Evolutionary conservation across 495 filamentous ascomycete species (phyloP), one percentile per base, ranked within the genome.

Genomic region (Penicillium nucicola): DNA sequence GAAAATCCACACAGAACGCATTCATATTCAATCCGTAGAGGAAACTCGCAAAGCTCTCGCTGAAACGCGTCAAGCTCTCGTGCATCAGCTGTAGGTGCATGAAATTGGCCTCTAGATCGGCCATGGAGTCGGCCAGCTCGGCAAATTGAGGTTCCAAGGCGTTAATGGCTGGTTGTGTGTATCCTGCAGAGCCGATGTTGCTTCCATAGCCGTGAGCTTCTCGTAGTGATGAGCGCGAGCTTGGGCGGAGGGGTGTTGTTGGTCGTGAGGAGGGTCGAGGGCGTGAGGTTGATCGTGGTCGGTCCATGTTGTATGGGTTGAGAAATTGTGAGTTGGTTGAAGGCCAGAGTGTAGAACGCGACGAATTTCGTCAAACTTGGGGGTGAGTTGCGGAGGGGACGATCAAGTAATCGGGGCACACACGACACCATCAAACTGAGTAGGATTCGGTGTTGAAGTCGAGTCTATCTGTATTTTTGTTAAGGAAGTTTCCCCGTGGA

Each of bases 21-120:
- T 97, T 97, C 89, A 98, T 95, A 58, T 97, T 97, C 67, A 98
- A 64, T 3, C 93, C 93, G 53, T 97, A 97, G 45, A 98, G 63
- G 57, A 98, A 97, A 62, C 84, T 88, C 0, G 92, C 92, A 65
- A 98, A 98, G 68, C 85, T 93, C 78, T 98, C 93, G 65, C 87
- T 92, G 68, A 98, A 98, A 8, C 93, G 82, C 34, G 90, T 84
- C 67, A 98, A 62, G 57, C 89, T 95, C 73, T 98, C 92, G 65
- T 98, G 91, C 89, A 98, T 95, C 48, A 95, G 70, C 70, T 97
- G 92, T 52, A 98, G 79, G 60, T 96, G 90, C 85, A 93, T 91
- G 77, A 97, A 93, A 68, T 98, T 97, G 46, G 87, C 88, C 75
- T 97, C 93, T 8, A 98, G 80, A 58, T 97, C 92, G 25, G 89